Conservation (phyloP, 768 basidiomycete genomes). For the Suillus clintonianus region DNA sequence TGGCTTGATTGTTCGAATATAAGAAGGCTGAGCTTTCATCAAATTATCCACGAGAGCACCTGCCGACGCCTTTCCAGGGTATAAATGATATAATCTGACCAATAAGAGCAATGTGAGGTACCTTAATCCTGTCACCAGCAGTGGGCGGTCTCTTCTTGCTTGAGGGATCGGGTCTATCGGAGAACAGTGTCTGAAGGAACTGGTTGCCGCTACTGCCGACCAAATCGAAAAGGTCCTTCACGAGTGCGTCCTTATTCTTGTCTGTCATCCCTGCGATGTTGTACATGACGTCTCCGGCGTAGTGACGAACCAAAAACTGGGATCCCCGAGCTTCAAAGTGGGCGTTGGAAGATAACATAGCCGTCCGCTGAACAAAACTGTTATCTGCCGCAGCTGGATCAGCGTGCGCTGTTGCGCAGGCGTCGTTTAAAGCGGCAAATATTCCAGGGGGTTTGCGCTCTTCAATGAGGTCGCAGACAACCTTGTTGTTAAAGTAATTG, state of each 20-base stretch:
- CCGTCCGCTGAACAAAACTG: conserved; percentile 91
- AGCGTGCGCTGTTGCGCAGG: conserved; percentile 98
- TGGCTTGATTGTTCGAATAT: conserved; percentile 99
- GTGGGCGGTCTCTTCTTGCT: conserved; percentile 98
- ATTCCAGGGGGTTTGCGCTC: conserved; percentile 95
- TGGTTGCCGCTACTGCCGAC: conserved; percentile 76
- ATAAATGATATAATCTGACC: background rate
- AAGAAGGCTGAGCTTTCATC: conserved; percentile 96
- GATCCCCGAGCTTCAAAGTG: conserved; percentile 95
- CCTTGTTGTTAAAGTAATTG: conserved; percentile 98
- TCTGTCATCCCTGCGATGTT: conserved; percentile 98
- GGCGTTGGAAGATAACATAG: conserved; percentile 77
- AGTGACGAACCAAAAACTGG: conserved; percentile 95
- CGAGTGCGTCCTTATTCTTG: conserved; percentile 97
- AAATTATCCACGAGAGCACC: conserved; percentile 95
- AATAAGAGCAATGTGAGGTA: conserved; percentile 24
- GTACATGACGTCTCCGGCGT: conserved; percentile 99
- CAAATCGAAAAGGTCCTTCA: conserved; percentile 93
- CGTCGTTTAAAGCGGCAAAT: conserved; percentile 97
- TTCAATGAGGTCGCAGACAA: conserved; percentile 98
- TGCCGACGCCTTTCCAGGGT: conserved; percentile 69
- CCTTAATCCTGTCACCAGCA: conserved; percentile 97
- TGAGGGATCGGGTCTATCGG: conserved; percentile 92
- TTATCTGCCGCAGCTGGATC: conserved; percentile 96
- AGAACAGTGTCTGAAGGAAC: conserved; percentile 89